Evolutionary conservation across 257 asterid genomes (phyloP), one percentile per base, ranked within the genome.

Genomic region (Phtheirospermum japonicum): DNA sequence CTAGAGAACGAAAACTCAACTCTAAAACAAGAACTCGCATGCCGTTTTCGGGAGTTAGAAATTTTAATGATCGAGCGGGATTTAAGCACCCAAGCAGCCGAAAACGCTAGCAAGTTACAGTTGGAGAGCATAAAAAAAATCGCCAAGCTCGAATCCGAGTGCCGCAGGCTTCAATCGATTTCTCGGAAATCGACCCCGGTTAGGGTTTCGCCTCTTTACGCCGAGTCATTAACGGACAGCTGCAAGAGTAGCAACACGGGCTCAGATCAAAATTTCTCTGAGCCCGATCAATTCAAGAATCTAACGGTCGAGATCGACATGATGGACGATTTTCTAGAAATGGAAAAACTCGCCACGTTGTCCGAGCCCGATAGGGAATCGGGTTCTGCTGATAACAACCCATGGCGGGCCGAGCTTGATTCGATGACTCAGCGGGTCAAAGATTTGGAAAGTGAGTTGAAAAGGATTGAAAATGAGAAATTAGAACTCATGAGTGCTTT

Each of bases 281-380:
- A 76, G 49, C 48, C 79, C 6, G 28, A 23, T 23, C 28, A 23
- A 23, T 23, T 23, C 28, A 85, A 70, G 69, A 72, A 18, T 66
- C 65, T 66, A 8, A 67, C 63, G 0, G 71, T 82, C 51, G 82
- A 83, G 17, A 83, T 88, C 55, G 94, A 83, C 68, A 78, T 88
- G 81, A 85, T 88, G 96, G 91, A 85, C n/a, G 96, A 88, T 79
- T 88, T 88, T 73, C 84, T 88, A 17, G 96, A 88, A 71, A 88
- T 88, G 96, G 96, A 88, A 60, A 77, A 91, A 16, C 83, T 88
- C 14, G 96, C 80, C 63, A 79, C 96, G 31, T 61, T 81, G 66
- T 55, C 79, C 13, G 88, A 77, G 48, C 52, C 68, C 13, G 64
- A 59, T 61, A 72, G 55, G 36, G 70, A 74, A 50, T 54, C 77